phyloP scores from a whole-genome alignment of 2,329 filamentous ascomycete species.

The Xylariales sp. region DNA sequence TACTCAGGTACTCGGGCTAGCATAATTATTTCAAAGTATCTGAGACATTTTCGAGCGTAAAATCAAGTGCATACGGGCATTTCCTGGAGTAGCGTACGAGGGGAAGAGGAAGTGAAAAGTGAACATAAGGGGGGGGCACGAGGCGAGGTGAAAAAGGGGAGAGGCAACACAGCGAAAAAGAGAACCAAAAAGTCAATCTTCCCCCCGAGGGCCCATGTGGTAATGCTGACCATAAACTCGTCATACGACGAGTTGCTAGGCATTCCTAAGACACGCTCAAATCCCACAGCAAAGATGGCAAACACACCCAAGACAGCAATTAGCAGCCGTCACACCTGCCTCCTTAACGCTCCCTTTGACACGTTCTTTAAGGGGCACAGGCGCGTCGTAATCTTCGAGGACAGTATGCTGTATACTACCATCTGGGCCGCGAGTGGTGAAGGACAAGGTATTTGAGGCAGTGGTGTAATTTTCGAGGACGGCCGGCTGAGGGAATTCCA shows the following conservation, averaged over 20 bases:
- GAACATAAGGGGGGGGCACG: no score
- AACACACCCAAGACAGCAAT: conserved; percentile 15
- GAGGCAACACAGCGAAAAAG: no score
- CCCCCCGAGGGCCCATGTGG: no score
- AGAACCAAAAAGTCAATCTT: no score
- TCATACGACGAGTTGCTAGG: background rate
- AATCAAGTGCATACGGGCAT: no score
- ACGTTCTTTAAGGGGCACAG: background rate
- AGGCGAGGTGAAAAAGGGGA: no score
- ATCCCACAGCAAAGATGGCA: conserved; percentile 15
- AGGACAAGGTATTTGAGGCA: background rate
- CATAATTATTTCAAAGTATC: no score
- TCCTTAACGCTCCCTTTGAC: background rate
- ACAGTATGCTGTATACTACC: background rate
- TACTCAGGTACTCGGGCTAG: no score
- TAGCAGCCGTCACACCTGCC: background rate
- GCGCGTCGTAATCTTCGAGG: background rate
- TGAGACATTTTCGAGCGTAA: no score
- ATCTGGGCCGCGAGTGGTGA: background rate
- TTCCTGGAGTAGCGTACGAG: no score
- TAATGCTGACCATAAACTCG: background rate
- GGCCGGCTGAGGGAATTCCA: background rate
- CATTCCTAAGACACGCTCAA: background rate
- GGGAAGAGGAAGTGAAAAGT: no score
- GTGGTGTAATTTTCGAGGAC: background rate